Evolutionary conservation across 768 basidiomycete genomes (phyloP), one percentile per base, ranked within the genome.

Genomic region (Suillus subaureus): DNA sequence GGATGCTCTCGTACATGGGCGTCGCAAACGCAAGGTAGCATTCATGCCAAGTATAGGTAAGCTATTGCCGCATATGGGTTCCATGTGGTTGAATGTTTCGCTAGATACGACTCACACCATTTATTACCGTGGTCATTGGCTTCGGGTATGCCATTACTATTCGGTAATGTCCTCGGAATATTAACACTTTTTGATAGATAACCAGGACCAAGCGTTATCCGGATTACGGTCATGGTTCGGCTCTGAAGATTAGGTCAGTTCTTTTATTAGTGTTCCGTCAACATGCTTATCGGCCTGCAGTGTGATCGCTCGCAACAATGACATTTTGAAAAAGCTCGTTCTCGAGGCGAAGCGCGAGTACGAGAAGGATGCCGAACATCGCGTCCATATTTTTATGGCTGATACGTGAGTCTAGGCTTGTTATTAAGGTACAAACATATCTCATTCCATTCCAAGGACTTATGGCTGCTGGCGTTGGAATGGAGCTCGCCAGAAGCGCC

Each of bases 281-380:
- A 62, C 49, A 26, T 43, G 3, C 39, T 62, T 58, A 55, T 12
- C 21, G 23, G 45, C 43, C 37, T 55, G 35, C 67, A 94, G 93
- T 65, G 93, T 95, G 63, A 91, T 95, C 57, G 93, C 93, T 23
- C 90, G 93, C 57, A 94, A 86, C 75, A 94, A 95, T 71, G 91
- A 92, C 74, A 90, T 95, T 67, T 81, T 95, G 72, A 95, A 94
- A 83, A 88, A 87, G 72, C 85, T 96, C 23, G 92, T 96, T 28
- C 76, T 94, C 39, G 92, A 94, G 77, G 93, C 93, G 33, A 94
- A 94, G 80, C 87, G 87, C 61, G 91, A 92, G 67, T 95, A 94
- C 70, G 92, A 94, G 78, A 94, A 93, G 78, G 94, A 96, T 75
- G 92, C 93, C 65, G 91, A 93, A 70, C 92, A 94, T 72, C 90